These are phyloP conservation scores for Colletotrichum sidae DNA, from an alignment of 2,329 filamentous ascomycete species.

Conservation along the genomic window DNA sequence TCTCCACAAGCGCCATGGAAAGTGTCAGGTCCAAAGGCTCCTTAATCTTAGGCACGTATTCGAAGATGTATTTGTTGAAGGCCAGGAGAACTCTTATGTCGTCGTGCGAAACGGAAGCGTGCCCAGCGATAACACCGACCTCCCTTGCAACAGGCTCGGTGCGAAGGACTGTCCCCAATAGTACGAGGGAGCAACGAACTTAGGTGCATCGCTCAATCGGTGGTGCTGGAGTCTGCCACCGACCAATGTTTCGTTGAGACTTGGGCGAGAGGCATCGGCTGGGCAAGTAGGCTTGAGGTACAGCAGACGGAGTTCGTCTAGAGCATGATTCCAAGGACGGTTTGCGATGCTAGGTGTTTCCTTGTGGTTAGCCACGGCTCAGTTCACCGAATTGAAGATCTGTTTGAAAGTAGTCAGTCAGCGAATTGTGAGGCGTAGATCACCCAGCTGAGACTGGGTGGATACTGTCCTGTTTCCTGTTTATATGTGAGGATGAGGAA, in stretches of 20 bases:
- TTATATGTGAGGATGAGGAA: no score
- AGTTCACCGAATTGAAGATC: background rate
- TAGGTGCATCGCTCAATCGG: background rate
- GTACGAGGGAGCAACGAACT: constrained; percentile 15
- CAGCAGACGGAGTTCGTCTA: constrained; percentile 16
- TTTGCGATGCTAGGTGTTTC: background rate
- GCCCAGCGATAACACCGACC: constrained; percentile 43
- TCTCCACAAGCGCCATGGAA: constrained; percentile 1
- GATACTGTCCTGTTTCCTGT: no score
- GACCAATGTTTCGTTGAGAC: background rate
- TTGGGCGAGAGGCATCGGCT: background rate
- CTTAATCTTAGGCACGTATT: background rate
- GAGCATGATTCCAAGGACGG: background rate
- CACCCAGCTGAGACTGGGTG: no score
- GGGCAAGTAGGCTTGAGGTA: background rate
- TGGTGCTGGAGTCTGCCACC: background rate
- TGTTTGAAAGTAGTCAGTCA: background rate
- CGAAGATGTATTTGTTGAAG: background rate
- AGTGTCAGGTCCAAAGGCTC: background rate
- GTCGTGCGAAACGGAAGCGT: background rate
- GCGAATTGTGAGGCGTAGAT: background rate
- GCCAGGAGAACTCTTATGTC: constrained; percentile 11
- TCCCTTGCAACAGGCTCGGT: constrained; percentile 37
- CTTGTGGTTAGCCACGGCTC: background rate
- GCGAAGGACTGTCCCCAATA: constrained; percentile 7